A percentile compares a stretch with the other conserved stretches of the same genome.
phyloP scores from a whole-genome alignment of 805 yeast species.

The Starmerella lactis-condensi region DNA sequence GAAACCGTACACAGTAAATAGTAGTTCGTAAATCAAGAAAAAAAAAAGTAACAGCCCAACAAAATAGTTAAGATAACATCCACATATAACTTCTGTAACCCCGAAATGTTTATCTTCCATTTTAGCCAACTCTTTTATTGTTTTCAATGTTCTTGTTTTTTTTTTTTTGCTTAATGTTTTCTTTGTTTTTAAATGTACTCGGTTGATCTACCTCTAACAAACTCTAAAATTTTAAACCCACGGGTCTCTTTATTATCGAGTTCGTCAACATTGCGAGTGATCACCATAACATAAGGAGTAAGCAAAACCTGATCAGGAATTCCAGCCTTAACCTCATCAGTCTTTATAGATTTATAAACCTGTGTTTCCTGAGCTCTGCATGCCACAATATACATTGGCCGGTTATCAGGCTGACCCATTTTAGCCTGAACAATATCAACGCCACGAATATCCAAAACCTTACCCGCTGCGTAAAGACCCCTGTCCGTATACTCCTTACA shows the following conservation, averaged over 20 bases:
- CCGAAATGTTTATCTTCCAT: too few species aligned
- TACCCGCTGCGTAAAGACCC: conserved; percentile 78
- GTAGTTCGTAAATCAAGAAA: too few species aligned
- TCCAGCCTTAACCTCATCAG: conserved; percentile 92
- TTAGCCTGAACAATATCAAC: conserved; percentile 82
- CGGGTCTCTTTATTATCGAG: conserved; percentile 78
- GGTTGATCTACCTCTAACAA: conserved; percentile 84
- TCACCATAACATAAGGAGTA: conserved; percentile 90
- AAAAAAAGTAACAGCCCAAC: too few species aligned
- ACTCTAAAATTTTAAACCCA: conserved; percentile 92
- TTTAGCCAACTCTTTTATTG: too few species aligned
- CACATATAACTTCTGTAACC: too few species aligned
- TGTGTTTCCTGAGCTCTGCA: conserved; percentile 95
- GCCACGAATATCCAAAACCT: conserved; percentile 82
- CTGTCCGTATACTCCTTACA: conserved; percentile 84
- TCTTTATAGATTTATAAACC: conserved; percentile 68
- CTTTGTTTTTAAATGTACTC: conserved; percentile 25
- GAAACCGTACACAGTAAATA: too few species aligned
- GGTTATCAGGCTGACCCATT: conserved; percentile 71
- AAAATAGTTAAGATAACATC: too few species aligned
- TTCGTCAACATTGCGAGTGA: conserved; percentile 83
- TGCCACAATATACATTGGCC: conserved; percentile 81
- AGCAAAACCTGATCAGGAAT: conserved; percentile 79
- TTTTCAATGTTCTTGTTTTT: too few species aligned
- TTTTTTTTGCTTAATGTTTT: too few species aligned